A percentile compares a stretch with the other conserved stretches of the same genome.
Conservation (phyloP, 805 yeast species). For the Candida pseudofarinosa region DNA sequence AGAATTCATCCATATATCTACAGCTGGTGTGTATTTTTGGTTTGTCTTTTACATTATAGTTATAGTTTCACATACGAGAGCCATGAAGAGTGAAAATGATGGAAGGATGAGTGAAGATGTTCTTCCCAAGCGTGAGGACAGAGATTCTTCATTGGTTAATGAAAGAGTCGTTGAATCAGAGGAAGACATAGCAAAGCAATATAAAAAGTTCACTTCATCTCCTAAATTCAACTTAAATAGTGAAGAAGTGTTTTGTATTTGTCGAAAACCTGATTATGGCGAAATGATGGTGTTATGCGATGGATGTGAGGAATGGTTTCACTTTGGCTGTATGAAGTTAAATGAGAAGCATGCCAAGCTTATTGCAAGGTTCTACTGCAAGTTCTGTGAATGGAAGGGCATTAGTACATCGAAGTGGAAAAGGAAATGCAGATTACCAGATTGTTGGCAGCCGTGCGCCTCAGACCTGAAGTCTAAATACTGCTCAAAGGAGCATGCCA, state of each 20-base stretch:
- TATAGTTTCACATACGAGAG: no score
- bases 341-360: slow-evolving; percentile 48
- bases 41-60: no score
- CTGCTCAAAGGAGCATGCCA: slow-evolving; percentile 73
- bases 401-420: slow-evolving; percentile 63
- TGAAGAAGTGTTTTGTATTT: slow-evolving; percentile 70
- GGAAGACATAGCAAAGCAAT: slow-evolving; percentile 34
- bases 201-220: slow-evolving; percentile 29
- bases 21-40: no score
- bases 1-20: no score
- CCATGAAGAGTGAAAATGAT: neutral
- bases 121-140: neutral
- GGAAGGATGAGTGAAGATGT: neutral
- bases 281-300: slow-evolving; percentile 92
- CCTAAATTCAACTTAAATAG: slow-evolving; percentile 45
- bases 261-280: slow-evolving; percentile 75
- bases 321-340: slow-evolving; percentile 70
- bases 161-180: neutral
- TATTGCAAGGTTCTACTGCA: slow-evolving; percentile 66
- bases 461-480: slow-evolving; percentile 54
- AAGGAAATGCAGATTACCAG: slow-evolving; percentile 61
- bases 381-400: slow-evolving; percentile 58
- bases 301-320: slow-evolving; percentile 94
- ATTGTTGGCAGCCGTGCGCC: slow-evolving; percentile 55
- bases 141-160: neutral